phyloP scores from a whole-genome alignment of 2,329 filamentous ascomycete genomes.

The Dryadomyces quercivorus region DNA sequence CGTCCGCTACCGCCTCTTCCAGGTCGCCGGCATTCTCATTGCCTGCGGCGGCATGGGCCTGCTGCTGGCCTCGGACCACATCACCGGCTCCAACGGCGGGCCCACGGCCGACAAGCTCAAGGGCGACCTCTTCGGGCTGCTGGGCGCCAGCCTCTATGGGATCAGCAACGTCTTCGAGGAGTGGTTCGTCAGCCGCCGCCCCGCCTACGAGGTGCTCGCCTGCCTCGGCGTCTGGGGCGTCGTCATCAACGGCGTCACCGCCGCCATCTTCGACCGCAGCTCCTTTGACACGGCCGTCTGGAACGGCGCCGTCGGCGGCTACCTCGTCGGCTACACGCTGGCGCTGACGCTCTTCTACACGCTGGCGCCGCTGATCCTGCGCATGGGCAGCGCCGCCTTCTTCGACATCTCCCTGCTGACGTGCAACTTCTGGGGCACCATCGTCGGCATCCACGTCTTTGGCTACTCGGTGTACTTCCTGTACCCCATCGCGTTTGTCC shows the following conservation, averaged over 20 bases:
- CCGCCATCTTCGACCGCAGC: conserved; percentile 77
- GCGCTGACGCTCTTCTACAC: conserved; percentile 78
- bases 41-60: conserved; percentile 86
- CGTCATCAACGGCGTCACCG: conserved; percentile 83
- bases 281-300: conserved; percentile 55
- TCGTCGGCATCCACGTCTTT: conserved; percentile 84
- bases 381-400: conserved; percentile 83
- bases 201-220: conserved; percentile 85
- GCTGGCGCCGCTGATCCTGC: conserved; percentile 74
- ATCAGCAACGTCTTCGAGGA: conserved; percentile 87
- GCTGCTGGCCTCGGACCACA: conserved; percentile 75
- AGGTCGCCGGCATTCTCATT: conserved; percentile 77
- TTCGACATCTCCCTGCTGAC: conserved; percentile 94
- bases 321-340: conserved; percentile 81
- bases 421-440: conserved; percentile 92
- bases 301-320: conserved; percentile 60
- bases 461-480: conserved; percentile 70
- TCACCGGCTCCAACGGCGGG: conserved; percentile 63
- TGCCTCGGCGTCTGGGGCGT: conserved; percentile 83
- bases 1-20: conserved; percentile 81
- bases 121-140: conserved; percentile 82
- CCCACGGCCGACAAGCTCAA: conserved; percentile 62
- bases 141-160: conserved; percentile 85
- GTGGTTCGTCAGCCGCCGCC: conserved; percentile 77
- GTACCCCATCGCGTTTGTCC: conserved; percentile 90